Conservation (phyloP, 148 eudicot species). For the Rhododendron kiyosumense region DNA sequence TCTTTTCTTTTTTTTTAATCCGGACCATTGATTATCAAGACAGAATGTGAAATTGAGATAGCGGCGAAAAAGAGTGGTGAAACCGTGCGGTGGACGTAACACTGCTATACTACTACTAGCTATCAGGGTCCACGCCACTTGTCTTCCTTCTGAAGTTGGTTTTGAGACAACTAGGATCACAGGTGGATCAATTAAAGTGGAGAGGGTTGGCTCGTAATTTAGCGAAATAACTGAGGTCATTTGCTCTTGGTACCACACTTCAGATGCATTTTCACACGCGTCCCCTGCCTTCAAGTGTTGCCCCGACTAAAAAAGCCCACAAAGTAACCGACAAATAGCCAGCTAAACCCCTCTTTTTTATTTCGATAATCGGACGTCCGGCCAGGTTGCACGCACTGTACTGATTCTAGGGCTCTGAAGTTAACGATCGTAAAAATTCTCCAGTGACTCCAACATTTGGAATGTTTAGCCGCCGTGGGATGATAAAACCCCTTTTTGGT, state of each 20-base stretch:
- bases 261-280: background rate
- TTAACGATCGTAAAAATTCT: no score
- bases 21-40: no score
- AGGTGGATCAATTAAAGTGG: background rate
- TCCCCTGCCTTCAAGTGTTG: background rate
- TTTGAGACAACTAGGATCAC: background rate
- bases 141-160: background rate
- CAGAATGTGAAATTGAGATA: no score
- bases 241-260: background rate
- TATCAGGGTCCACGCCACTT: background rate
- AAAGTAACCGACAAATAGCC: background rate
- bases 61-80: no score
- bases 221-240: background rate
- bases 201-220: background rate
- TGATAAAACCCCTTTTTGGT: no score
- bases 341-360: background rate
- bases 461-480: background rate
- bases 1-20: no score
- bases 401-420: accelerated
- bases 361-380: no score
- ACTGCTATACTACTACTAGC: background rate
- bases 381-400: background rate
- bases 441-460: background rate
- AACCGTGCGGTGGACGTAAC: no score
- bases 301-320: background rate